Conservation (phyloP, 306 rosid genomes). For the Glycyrrhiza uralensis region DNA sequence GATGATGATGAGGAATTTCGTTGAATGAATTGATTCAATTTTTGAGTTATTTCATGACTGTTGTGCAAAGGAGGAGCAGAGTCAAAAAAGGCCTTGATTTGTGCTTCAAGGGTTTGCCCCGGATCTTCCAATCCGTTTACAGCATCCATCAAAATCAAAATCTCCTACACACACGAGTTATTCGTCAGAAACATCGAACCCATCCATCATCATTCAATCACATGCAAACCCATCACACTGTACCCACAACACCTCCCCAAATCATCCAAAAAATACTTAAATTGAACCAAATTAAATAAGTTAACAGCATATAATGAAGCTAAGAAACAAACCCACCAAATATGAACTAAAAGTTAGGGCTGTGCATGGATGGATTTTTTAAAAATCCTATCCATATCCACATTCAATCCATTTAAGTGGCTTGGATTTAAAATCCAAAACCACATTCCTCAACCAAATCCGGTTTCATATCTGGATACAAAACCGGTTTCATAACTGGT, state of each 20-base stretch:
- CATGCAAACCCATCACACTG: neutral
- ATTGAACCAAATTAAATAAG: neutral
- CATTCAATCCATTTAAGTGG: too few species aligned
- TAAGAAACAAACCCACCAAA: neutral
- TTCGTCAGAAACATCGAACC: neutral
- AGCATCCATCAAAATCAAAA: slow-evolving; percentile 56
- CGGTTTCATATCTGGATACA: too few species aligned
- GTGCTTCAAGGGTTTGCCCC: slow-evolving; percentile 40
- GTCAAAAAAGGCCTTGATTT: slow-evolving; percentile 64
- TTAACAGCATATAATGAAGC: neutral
- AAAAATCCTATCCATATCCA: too few species aligned
- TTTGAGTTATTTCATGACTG: slow-evolving; percentile 41
- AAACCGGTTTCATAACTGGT: too few species aligned
- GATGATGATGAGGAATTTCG: slow-evolving; percentile 35
- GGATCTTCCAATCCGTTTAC: slow-evolving; percentile 30
- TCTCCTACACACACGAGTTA: slow-evolving; percentile 23
- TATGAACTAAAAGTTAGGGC: neutral
- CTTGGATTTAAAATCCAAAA: too few species aligned
- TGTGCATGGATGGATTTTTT: too few species aligned
- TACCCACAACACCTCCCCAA: neutral
- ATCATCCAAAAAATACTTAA: neutral
- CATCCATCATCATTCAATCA: slow-evolving; percentile 7
- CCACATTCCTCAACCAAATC: too few species aligned
- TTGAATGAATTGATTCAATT: slow-evolving; percentile 51
- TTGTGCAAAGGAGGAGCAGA: slow-evolving; percentile 77